A percentile compares a stretch with the other conserved stretches of the same genome.
These are phyloP conservation scores for Metschnikowia peoriensis DNA, from an alignment of 805 yeast genomes.

Conservation along the genomic window DNA sequence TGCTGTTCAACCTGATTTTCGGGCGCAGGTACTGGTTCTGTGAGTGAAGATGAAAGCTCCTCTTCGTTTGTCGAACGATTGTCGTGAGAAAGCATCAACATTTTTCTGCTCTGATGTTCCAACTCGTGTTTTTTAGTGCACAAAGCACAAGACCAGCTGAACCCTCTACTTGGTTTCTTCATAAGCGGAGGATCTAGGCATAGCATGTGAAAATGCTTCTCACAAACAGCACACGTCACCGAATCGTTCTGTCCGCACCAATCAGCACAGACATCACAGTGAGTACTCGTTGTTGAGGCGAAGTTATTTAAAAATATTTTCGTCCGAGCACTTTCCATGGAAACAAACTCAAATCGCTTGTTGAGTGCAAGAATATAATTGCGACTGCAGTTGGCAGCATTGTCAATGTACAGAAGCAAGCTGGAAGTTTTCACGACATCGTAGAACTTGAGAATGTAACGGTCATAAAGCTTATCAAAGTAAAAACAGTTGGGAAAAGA, in stretches of 20 bases:
- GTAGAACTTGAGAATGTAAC: conserved; percentile 80
- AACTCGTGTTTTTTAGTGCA: conserved; percentile 63
- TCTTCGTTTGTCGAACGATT: conserved; percentile 39
- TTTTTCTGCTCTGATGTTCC: conserved; percentile 37
- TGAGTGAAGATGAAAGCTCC: conserved; percentile 23
- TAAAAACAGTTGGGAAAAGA: conserved; percentile 69
- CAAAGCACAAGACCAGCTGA: conserved; percentile 84
- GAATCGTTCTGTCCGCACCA: conserved; percentile 81
- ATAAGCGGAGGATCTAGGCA: conserved; percentile 84
- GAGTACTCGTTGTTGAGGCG: conserved; percentile 42
- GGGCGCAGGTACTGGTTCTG: background rate
- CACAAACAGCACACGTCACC: conserved; percentile 78
- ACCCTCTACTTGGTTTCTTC: conserved; percentile 80
- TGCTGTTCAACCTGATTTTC: background rate
- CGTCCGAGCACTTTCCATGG: conserved; percentile 67
- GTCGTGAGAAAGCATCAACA: conserved; percentile 42
- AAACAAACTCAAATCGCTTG: conserved; percentile 69
- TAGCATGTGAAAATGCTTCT: conserved; percentile 66
- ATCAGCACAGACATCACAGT: conserved; percentile 73
- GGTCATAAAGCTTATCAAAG: conserved; percentile 80
- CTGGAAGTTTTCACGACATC: conserved; percentile 66
- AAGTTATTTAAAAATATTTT: conserved; percentile 64
- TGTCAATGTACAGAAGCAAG: conserved; percentile 34
- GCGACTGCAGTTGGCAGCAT: conserved; percentile 50
- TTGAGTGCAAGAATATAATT: conserved; percentile 60